Conservation (phyloP, 2,329 filamentous ascomycete species). For the Myriosclerotinia scirpicola region DNA sequence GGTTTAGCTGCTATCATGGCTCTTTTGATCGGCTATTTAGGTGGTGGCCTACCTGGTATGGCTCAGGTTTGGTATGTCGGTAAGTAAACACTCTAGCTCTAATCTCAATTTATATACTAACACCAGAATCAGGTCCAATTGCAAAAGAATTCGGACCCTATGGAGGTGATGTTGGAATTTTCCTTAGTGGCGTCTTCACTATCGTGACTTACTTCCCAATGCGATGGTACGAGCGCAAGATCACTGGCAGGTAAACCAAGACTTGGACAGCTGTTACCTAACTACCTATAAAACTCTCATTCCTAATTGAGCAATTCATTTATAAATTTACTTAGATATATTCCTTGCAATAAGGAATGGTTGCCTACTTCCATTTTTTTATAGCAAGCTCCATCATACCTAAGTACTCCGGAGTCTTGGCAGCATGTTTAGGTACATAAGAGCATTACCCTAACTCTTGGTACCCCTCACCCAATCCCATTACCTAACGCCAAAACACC, state of each 20-base stretch:
- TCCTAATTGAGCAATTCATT: neutral
- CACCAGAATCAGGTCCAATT: slow-evolving; percentile 32
- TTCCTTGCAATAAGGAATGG: neutral
- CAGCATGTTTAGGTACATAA: neutral
- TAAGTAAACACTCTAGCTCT: slow-evolving; percentile 22
- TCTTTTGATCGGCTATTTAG: slow-evolving; percentile 36
- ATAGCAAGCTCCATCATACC: neutral
- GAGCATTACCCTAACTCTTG: neutral
- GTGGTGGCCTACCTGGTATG: slow-evolving; percentile 39
- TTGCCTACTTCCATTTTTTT: neutral
- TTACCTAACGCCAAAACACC: neutral
- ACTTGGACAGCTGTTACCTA: neutral
- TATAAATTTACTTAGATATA: neutral
- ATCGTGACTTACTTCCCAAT: slow-evolving; percentile 35
- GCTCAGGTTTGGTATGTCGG: slow-evolving; percentile 39
- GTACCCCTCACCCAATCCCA: neutral
- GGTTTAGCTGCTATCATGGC: slow-evolving; percentile 37
- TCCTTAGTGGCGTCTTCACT: slow-evolving; percentile 34
- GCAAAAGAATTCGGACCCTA: slow-evolving; percentile 36
- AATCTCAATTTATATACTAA: neutral
- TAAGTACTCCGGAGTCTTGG: neutral
- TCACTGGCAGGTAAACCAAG: slow-evolving; percentile 29
- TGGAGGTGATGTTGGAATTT: slow-evolving; percentile 40
- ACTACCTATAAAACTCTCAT: neutral
- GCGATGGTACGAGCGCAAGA: slow-evolving; percentile 37